phyloP scores from a whole-genome alignment of 164 flowering plant genomes.

The Chimonanthus praecox region DNA sequence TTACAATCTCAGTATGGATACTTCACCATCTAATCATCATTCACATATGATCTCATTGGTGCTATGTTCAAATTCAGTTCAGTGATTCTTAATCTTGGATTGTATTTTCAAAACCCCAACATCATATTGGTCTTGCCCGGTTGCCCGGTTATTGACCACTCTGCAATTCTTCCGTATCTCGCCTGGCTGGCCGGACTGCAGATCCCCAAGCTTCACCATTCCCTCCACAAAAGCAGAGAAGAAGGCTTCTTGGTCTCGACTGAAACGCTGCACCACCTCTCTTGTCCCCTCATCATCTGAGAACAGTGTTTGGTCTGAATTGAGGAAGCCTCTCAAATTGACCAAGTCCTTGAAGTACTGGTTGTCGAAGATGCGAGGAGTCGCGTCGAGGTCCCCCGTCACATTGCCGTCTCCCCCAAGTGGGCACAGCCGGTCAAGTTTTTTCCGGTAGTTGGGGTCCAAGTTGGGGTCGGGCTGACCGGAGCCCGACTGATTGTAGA shows the following conservation, averaged over 20 bases:
- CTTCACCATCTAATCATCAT: too few species aligned
- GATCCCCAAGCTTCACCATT: conserved; percentile 82
- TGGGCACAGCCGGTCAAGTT: conserved; percentile 67
- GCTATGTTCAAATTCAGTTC: neutral
- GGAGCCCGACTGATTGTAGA: conserved; percentile 86
- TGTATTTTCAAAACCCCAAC: conserved; percentile 1
- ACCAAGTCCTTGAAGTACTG: conserved; percentile 88
- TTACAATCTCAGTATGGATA: too few species aligned
- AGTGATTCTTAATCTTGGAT: neutral
- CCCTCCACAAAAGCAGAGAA: conserved; percentile 70
- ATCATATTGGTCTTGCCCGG: neutral
- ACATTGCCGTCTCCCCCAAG: conserved; percentile 55
- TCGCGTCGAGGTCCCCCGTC: conserved; percentile 70
- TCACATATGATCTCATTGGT: too few species aligned
- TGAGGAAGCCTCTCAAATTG: conserved; percentile 64
- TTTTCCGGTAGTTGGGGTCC: conserved; percentile 46
- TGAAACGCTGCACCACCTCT: conserved; percentile 40
- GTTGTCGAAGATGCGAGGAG: conserved; percentile 68
- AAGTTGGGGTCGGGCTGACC: conserved; percentile 80
- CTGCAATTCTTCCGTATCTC: conserved; percentile 83
- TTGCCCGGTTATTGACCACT: conserved; percentile 34
- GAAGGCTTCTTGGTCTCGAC: conserved; percentile 41
- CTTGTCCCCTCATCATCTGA: conserved; percentile 37
- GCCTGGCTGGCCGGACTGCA: conserved; percentile 61
- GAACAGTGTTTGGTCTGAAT: conserved; percentile 70